Evolutionary conservation across 805 yeast species (phyloP).

Genomic region (Candida schatavii): DNA sequence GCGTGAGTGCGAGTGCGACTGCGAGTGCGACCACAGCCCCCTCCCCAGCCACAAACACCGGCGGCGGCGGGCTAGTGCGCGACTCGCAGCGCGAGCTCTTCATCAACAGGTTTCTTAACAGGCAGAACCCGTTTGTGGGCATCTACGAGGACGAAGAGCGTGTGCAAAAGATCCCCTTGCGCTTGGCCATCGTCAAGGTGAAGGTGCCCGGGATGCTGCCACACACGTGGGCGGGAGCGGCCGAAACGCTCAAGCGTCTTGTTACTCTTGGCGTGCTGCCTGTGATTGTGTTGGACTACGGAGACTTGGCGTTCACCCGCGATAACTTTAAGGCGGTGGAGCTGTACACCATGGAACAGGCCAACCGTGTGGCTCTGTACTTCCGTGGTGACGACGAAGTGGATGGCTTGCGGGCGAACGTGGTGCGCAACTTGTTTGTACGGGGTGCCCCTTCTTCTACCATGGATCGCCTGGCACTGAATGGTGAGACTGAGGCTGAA

Average conservation of each 20-base stretch:
- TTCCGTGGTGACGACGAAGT: conserved; percentile 15
- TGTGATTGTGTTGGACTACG: conserved; percentile 57
- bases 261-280: conserved; percentile 72
- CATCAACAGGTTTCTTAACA: conserved; percentile 29
- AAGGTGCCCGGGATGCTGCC: conserved; percentile 33
- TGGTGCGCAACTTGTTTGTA: conserved; percentile 26
- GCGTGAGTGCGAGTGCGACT: not conserved
- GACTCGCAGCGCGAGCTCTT: conserved; percentile 31
- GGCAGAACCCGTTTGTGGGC: conserved; percentile 31
- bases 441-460: too few relatives aligned
- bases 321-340: conserved; percentile 30
- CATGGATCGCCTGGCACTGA: too few relatives aligned
- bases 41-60: not conserved
- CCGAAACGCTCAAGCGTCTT: conserved; percentile 54
- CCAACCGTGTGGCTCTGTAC: conserved; percentile 24
- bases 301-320: conserved; percentile 16
- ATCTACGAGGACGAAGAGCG: conserved; percentile 31
- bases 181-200: conserved; percentile 58
- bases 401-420: conserved; percentile 22
- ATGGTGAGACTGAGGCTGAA: conserved; percentile 9
- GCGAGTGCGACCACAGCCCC: not conserved
- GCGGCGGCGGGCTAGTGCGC: conserved; percentile 15
- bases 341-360: conserved; percentile 28
- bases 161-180: conserved; percentile 39
- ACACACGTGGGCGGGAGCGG: conserved; percentile 44